These are phyloP conservation scores for Acorus gramineus DNA, from an alignment of 106 monocot genomes.

Conservation along the genomic window DNA sequence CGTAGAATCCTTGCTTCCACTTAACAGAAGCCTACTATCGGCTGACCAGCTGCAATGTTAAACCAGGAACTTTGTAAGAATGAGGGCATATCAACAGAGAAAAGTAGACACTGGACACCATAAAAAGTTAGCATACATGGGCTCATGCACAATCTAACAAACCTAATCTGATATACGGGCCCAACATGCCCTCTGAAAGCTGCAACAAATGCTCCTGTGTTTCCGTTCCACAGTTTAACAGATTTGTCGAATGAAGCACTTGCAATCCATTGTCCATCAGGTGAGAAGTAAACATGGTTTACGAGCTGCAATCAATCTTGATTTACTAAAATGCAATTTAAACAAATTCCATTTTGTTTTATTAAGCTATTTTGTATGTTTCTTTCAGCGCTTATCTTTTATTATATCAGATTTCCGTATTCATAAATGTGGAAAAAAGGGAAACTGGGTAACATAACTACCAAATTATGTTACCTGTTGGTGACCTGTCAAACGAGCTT, in stretches of 20 bases:
- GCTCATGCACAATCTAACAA: no score
- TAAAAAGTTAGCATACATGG: neutral
- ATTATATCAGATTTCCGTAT: no score
- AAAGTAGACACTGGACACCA: neutral
- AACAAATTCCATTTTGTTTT: no score
- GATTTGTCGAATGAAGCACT: constrained; percentile 99
- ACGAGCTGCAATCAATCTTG: constrained; percentile 51
- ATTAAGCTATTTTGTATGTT: no score
- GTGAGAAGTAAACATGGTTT: constrained; percentile 96
- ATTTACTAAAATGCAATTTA: no score
- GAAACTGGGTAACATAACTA: no score
- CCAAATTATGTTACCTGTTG: constrained; percentile 54
- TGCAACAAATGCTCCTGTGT: constrained; percentile 65
- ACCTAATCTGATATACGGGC: constrained; percentile 95
- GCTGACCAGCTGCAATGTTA: constrained; percentile 74
- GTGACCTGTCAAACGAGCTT: constrained; percentile 87
- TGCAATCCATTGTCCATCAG: constrained; percentile 94
- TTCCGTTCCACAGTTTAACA: constrained; percentile 95
- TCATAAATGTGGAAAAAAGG: no score
- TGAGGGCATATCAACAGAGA: neutral
- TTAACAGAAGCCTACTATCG: constrained; percentile 91
- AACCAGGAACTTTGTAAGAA: neutral
- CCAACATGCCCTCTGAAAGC: constrained; percentile 95
- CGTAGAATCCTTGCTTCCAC: constrained; percentile 99
- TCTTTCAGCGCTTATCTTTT: no score